Base-by-base conservation (phyloP, 176 grass and related monocot species). In the Bonia amplexicaulis region DNA sequence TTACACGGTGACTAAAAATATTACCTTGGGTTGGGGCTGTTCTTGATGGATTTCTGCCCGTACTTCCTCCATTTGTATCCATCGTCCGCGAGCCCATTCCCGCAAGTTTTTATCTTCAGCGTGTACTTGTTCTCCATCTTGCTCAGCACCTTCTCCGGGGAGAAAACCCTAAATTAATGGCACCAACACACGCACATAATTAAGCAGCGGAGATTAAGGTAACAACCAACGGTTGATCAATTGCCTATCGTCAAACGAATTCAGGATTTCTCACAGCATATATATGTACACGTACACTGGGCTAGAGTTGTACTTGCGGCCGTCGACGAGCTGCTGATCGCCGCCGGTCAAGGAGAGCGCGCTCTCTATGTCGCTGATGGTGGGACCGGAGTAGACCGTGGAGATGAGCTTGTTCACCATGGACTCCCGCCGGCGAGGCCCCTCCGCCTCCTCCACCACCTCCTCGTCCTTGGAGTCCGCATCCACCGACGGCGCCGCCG, bases 51-150 rank as follows among this genome's bases (percentile, higher is more conserved):
- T 89, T 99, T 99, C 53, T 94, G 96, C 12, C 96, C 93, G 39
- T 99, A 96, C 25, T 96, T 99, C 80, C 96, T 95, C 96, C 96
- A 99, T 72, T 92, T 99, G 78, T 99, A 99, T 7, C 93, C 96
- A 86, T 99, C 96, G 44, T 99, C 96, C 3, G 84, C 87, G 17
- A 91, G 84, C 13, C 93, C 76, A 11, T 74, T 93, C 17, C 88
- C 89, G 25, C 80, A 86, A 12, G 78, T 87, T 86, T 91, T 98
- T 23, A 95, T 95, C 90, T 85, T 92, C 47, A 98, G 79, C 57
- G 89, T 98, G 74, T 95, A 94, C 76, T 94, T 98, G 87, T 87
- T 95, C 83, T 95, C 93, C 81, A 95, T 95, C 88, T 92, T 94
- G 71, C 91, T 86, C 73, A 90, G 37, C 51, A 89, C 75, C 85